phyloP scores from a whole-genome alignment of 2,329 filamentous ascomycete genomes.

The Microdochium paspali region DNA sequence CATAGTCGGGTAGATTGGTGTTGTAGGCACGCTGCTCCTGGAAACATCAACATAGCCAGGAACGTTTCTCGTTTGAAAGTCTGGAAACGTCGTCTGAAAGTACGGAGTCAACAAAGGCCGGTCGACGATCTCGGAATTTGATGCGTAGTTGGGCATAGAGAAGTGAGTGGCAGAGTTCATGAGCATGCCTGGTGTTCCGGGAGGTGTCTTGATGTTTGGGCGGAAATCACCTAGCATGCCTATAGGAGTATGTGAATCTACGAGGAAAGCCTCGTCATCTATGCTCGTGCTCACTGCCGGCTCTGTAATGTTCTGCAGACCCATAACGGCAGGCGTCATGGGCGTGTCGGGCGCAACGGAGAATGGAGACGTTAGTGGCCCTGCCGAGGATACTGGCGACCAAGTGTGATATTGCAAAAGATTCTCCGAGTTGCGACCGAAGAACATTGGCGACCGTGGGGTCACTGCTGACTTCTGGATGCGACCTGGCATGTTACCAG shows the following conservation, averaged over 20 bases:
- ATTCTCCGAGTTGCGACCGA: conserved; percentile 35
- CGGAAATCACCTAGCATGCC: not conserved
- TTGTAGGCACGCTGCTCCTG: conserved; percentile 35
- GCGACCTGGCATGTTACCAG: conserved; percentile 28
- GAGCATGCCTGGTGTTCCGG: conserved; percentile 40
- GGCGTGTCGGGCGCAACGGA: conserved; percentile 39
- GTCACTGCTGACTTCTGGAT: conserved; percentile 30
- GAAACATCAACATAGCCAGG: conserved; percentile 34
- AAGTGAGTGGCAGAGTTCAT: conserved; percentile 29
- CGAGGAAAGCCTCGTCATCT: conserved; percentile 25
- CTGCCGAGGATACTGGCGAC: conserved; percentile 33
- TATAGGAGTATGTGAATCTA: conserved; percentile 1
- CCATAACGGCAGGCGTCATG: conserved; percentile 33
- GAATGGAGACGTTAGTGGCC: conserved; percentile 23
- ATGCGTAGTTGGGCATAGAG: conserved; percentile 27
- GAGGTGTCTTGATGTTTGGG: conserved; percentile 40
- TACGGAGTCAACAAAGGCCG: conserved; percentile 39
- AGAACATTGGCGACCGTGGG: conserved; percentile 32
- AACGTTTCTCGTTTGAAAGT: conserved; percentile 28
- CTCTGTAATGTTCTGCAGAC: conserved; percentile 27
- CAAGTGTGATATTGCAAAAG: conserved; percentile 30
- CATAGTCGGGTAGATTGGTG: conserved; percentile 33
- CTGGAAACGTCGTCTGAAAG: conserved; percentile 34
- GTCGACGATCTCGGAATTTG: conserved; percentile 24
- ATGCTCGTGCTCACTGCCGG: conserved; percentile 25